phyloP scores from a whole-genome alignment of 495 filamentous ascomycete species.

The Ascodesmis nigricans region DNA sequence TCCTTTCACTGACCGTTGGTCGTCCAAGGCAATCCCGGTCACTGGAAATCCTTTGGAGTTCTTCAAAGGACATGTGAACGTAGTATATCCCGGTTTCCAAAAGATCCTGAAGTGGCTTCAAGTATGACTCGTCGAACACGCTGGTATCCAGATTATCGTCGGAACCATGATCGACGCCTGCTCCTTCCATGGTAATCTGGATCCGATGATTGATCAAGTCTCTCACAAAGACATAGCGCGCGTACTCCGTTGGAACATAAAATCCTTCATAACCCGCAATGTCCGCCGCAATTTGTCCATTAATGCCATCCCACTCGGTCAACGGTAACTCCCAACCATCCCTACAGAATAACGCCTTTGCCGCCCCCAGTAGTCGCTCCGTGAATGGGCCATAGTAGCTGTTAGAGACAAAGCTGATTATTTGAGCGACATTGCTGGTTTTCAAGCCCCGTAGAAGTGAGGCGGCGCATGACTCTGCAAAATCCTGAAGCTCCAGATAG shows the following conservation, averaged over 20 bases:
- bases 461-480: conserved; percentile 33
- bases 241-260: conserved; percentile 36
- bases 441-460: conserved; percentile 33
- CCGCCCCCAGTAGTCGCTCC: conserved; percentile 32
- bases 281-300: conserved; percentile 33
- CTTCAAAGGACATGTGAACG: conserved; percentile 37
- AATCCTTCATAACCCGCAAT: conserved; percentile 40
- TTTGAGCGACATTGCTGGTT: conserved; percentile 26
- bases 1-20: conserved; percentile 31
- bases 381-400: conserved; percentile 38
- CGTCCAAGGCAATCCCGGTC: conserved; percentile 33
- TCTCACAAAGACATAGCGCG: conserved; percentile 34
- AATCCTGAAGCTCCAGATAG: conserved; percentile 38
- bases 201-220: conserved; percentile 32
- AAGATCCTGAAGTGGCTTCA: conserved; percentile 34
- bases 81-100: conserved; percentile 40
- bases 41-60: conserved; percentile 31
- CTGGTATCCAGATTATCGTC: conserved; percentile 1
- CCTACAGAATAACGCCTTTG: conserved; percentile 37
- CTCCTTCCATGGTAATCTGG: conserved; percentile 20
- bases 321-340: conserved; percentile 40
- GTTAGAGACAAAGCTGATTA: conserved; percentile 33
- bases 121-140: conserved; percentile 23
- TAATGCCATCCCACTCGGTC: conserved; percentile 35
- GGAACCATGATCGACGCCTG: conserved; percentile 19